Evolutionary conservation across 176 grass and related monocot species (phyloP), one percentile per base, ranked within the genome.

Genomic region (Hyparrhenia diplandra): DNA sequence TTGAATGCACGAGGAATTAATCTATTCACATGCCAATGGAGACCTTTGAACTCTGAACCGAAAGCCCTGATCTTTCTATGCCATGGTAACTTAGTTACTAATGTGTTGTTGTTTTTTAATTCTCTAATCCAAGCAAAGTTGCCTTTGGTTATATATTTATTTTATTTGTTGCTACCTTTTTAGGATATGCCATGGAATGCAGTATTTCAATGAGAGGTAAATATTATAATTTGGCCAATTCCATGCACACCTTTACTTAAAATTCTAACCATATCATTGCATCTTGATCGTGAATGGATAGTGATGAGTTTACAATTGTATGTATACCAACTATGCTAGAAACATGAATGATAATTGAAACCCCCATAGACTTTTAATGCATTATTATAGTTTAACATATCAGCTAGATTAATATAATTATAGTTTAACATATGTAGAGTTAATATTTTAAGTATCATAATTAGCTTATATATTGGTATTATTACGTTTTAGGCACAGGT

Each of bases 151-250:
- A 25, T 4, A 13, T 34, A 21, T 27, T 0, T 41, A 36, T 25
- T 52, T 34, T 62, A 18, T 73, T 30, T 78, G 24, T 67, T 39
- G 3, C n/a, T 74, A 58, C 14, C 10, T 78, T 68, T 73, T 68
- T 69, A 93, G 88, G 88, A 68, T 97, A 97, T 36, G 94, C 90
- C 6, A 87, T 93, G 90, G 94, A 97, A 73, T 97, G 90, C 62
- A 97, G 90, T 81, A 89, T 97, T 81, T 87, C 94, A 29, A 90
- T 93, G 90, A 91, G 86, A 93, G 94, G 93, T 96, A 81, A 74
- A 37, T 20, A 78, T 1, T 40, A 35, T 2, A 71, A 31, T 17
- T 78, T 1, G 14, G 62, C 69, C 7, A 18, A 10, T 39, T 54
- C 10, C 13, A 25, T 36, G n/a, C 5, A 7, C 13, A 25, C 28